Evolutionary conservation across 2,329 filamentous ascomycete species (phyloP).

Genomic region (Lecanosticta acicola): DNA sequence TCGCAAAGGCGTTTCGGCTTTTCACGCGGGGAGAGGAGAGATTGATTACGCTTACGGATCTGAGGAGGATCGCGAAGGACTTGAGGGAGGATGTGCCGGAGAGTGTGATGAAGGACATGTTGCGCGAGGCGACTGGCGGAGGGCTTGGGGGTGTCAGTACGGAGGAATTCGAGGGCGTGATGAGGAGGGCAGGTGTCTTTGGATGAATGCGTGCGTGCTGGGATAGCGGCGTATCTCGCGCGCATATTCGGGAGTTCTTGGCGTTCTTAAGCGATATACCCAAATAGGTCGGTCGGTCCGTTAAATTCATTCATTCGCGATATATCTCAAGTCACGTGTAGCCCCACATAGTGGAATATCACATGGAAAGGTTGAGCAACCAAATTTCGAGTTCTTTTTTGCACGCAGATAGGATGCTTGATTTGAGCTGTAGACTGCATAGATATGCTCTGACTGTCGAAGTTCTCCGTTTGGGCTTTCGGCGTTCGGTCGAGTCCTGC

Average conservation of each 20-base stretch:
- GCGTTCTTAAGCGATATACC: background rate
- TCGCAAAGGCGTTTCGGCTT: slow-evolving; percentile 74
- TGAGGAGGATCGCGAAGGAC: slow-evolving; percentile 71
- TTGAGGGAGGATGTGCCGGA: slow-evolving; percentile 82
- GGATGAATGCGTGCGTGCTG: slow-evolving; percentile 37
- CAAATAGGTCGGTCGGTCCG: background rate
- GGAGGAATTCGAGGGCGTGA: slow-evolving; percentile 80
- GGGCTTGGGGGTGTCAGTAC: slow-evolving; percentile 65
- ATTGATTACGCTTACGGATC: slow-evolving; percentile 72
- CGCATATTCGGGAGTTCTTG: background rate
- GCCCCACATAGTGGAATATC: background rate
- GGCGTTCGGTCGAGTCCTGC: too few relatives aligned
- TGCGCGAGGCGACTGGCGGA: slow-evolving; percentile 85
- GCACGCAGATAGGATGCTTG: too few relatives aligned
- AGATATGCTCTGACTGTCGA: too few relatives aligned
- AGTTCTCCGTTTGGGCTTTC: too few relatives aligned
- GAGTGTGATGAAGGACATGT: slow-evolving; percentile 84
- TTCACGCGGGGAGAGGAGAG: slow-evolving; percentile 60
- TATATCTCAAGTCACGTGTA: background rate
- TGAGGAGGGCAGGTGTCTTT: slow-evolving; percentile 79
- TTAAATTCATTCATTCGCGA: background rate
- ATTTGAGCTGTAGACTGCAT: too few relatives aligned
- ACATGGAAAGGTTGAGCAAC: too few relatives aligned
- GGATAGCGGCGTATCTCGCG: background rate
- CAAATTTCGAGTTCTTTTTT: too few relatives aligned